Evolutionary conservation across 495 filamentous ascomycete genomes (phyloP).

Genomic region (Daldinia vernicosa): DNA sequence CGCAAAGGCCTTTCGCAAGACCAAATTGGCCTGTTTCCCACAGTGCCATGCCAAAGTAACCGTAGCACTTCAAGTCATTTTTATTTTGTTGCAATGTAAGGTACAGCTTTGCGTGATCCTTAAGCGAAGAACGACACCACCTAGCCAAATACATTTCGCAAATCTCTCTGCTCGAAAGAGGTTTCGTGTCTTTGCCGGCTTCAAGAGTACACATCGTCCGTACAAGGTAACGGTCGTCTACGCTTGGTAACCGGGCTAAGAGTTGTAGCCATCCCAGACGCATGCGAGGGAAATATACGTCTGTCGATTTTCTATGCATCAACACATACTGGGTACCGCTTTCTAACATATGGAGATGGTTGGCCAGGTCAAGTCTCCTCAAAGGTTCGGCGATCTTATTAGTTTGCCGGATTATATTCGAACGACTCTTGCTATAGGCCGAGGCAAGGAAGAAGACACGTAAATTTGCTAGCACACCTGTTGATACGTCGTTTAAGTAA

Average conservation of each 20-base stretch:
- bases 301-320: constrained; percentile 11
- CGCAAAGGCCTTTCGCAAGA: constrained; percentile 20
- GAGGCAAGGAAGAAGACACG: constrained; percentile 20
- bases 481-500: constrained; percentile 16
- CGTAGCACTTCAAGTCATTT: constrained; percentile 12
- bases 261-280: constrained; percentile 41
- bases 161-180: constrained; percentile 29
- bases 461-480: constrained; percentile 29
- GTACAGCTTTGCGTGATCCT: not conserved
- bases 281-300: constrained; percentile 13
- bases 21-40: constrained; percentile 21
- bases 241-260: constrained; percentile 35
- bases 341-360: constrained; percentile 33
- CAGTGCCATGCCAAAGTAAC: constrained; percentile 8
- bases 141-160: constrained; percentile 37
- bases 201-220: constrained; percentile 30
- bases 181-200: constrained; percentile 3
- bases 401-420: constrained; percentile 27
- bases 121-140: constrained; percentile 25
- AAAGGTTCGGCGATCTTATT: constrained; percentile 38
- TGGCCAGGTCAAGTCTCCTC: constrained; percentile 18
- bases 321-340: constrained; percentile 22
- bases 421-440: not conserved
- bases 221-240: constrained; percentile 26
- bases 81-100: not conserved